phyloP scores from a whole-genome alignment of 192 early-diverging fungal genomes.

The Coemansia sp. region DNA sequence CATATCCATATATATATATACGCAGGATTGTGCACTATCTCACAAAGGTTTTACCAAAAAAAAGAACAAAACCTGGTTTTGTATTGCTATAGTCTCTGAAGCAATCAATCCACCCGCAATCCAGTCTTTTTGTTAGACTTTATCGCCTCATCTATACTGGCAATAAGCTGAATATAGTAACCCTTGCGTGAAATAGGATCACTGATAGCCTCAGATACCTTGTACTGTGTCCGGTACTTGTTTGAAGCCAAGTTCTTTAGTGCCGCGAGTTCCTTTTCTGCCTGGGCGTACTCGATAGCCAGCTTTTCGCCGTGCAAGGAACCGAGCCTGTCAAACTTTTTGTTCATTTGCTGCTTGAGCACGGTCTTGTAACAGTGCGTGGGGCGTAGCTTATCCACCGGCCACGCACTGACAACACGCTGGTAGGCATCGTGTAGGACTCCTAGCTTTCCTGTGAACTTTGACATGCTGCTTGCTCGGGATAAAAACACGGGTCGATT shows the following conservation, averaged over 20 bases:
- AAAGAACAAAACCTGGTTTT: too few species aligned
- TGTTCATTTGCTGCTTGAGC: constrained; percentile 42
- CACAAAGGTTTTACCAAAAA: too few species aligned
- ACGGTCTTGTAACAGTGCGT: constrained; percentile 64
- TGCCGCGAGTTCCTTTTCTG: constrained; percentile 21
- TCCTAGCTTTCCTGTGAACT: constrained; percentile 29
- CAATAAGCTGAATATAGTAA: constrained; percentile 37
- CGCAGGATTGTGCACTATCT: too few species aligned
- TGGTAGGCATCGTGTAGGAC: constrained; percentile 59
- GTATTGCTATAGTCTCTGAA: too few species aligned
- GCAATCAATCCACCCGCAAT: constrained; percentile 42
- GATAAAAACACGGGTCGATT: too few species aligned
- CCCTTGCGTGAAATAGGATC: constrained; percentile 29
- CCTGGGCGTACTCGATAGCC: constrained; percentile 6
- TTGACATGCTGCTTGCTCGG: too few species aligned
- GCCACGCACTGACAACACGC: constrained; percentile 60
- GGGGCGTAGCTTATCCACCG: constrained; percentile 64
- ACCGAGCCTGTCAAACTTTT: constrained; percentile 27
- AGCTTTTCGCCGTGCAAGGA: constrained; percentile 23
- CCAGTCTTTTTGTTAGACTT: constrained; percentile 15
- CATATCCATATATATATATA: too few species aligned
- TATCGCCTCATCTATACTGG: constrained; percentile 33
- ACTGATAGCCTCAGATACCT: constrained; percentile 15
- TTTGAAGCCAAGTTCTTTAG: constrained; percentile 21
- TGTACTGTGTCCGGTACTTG: constrained; percentile 27